Evolutionary conservation across 139 green algal genomes (phyloP), one percentile per base, ranked within the genome.

Genomic region (Coccomyxa sp.): DNA sequence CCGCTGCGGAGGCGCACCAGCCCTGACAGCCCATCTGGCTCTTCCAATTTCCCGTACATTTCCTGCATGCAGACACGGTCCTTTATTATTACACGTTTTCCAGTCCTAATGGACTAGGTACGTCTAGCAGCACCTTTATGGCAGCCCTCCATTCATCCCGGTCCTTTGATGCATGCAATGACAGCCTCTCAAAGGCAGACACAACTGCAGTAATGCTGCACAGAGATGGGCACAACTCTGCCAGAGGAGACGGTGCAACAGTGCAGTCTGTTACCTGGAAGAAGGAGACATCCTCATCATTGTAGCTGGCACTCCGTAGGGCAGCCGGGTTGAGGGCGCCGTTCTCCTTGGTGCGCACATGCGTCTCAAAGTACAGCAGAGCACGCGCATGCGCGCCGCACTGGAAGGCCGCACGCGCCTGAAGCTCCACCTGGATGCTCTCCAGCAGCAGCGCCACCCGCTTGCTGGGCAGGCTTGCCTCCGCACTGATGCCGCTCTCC

Each of bases 11-110:
- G 87, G 28, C 93, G 89, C 32, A 96, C 84, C 71, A 97, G 83
- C 51, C 94, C 94, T 68, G 90, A 87, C 51, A 99, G 79, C 0
- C 93, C 94, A 81, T 99, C 96, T 16, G 96, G 95, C 85, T 99
- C 96, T 81, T 97, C 96, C 80, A 99, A 86, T 67, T 91, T 90
- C 7, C 92, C 89, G 81, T 99, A 98, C 67, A 97, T 91, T 82
- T 96, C 92, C 82, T 97, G 86, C 67, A 31, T 25, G 67, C 30
- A 10, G 15, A 28, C 32, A 30, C 18, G 1, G n/a, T 7, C n/a
- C n/a, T n/a, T n/a, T n/a, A n/a, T n/a, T n/a, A n/a, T n/a, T n/a
- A n/a, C n/a, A n/a, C n/a, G n/a, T n/a, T n/a, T n/a, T n/a, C n/a
- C n/a, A n/a, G n/a, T n/a, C n/a, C n/a, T n/a, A n/a, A n/a, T n/a